These are phyloP conservation scores for Fusarium torulosum DNA, from an alignment of 2,329 filamentous ascomycete species.

Conservation along the genomic window DNA sequence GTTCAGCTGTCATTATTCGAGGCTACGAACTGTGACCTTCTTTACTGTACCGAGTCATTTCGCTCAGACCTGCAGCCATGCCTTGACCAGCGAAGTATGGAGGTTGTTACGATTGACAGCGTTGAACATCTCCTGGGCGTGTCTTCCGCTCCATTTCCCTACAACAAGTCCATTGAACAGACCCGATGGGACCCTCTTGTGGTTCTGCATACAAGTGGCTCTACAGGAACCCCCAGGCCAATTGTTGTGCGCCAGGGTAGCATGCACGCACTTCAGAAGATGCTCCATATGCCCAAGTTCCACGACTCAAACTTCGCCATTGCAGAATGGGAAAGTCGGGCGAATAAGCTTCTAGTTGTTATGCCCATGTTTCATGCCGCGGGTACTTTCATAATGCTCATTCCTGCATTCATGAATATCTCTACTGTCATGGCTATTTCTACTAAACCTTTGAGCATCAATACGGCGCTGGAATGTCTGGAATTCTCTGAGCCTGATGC, in stretches of 20 bases:
- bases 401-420: fast-evolving
- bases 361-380: conserved; percentile 21
- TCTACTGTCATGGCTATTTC: background rate
- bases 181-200: conserved; percentile 11
- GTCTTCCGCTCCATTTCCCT: background rate
- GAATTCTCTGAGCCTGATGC: background rate
- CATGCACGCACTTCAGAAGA: background rate
- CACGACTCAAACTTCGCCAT: background rate
- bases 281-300: fast-evolving
- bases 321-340: background rate
- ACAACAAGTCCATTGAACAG: background rate
- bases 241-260: background rate
- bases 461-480: background rate
- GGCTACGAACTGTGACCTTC: background rate
- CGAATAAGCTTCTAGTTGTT: background rate
- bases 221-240: conserved; percentile 7
- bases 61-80: background rate
- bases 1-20: conserved; percentile 17
- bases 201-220: conserved; percentile 14
- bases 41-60: background rate
- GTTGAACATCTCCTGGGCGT: background rate
- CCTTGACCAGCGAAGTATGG: background rate
- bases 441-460: conserved; percentile 1
- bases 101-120: background rate
- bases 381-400: background rate